Evolutionary conservation across 805 yeast genomes (phyloP), one percentile per base, ranked within the genome.

Genomic region (Candida vartiovaarae): DNA sequence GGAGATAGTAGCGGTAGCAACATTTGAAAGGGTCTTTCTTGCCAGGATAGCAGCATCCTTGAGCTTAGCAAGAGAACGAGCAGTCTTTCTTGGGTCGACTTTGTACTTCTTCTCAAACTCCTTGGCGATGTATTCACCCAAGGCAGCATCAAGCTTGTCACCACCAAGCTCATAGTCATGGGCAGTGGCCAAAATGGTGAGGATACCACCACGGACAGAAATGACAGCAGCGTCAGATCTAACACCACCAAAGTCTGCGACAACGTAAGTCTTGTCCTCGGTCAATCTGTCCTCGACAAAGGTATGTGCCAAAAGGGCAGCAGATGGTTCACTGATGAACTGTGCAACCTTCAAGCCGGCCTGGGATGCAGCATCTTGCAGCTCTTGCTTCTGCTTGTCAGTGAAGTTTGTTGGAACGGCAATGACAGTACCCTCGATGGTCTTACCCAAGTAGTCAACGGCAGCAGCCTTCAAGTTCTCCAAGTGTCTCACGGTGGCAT

Each of bases 191-290:
- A 93, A 73, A 38, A 88, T 72, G 44, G 99, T 91, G 68, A 86
- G 75, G 54, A 93, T 78, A 59, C 99, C 99, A 51, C 96, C 96
- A 72, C 97, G 82, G 42, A 83, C 85, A 34, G 97, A 81, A 57
- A 93, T 71, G 41, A 93, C 90, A 47, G 98, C 96, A 49, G 90
- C 96, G 62, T 93, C 98, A 35, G 95, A 82, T 68, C 98, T 78
- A 55, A 89, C 75, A 61, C 96, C 97, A 64, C 99, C 99, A 59
- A 93, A 86, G 67, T 93, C 99, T 43, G 95, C 95, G 54, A 93
- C 96, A 40, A 88, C 95, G 59, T 82, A 82, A 47, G 86, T 66
- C 71, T 83, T 83, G 67, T 88, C 95, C 53, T 78, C 67, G 44
- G 50, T 46, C 31, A 61, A 49, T 40, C 57, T 54, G 44, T 57